A percentile compares a stretch with the other conserved stretches of the same genome.
Conservation (phyloP, 768 basidiomycete genomes). For the Pulveroboletus sp. region DNA sequence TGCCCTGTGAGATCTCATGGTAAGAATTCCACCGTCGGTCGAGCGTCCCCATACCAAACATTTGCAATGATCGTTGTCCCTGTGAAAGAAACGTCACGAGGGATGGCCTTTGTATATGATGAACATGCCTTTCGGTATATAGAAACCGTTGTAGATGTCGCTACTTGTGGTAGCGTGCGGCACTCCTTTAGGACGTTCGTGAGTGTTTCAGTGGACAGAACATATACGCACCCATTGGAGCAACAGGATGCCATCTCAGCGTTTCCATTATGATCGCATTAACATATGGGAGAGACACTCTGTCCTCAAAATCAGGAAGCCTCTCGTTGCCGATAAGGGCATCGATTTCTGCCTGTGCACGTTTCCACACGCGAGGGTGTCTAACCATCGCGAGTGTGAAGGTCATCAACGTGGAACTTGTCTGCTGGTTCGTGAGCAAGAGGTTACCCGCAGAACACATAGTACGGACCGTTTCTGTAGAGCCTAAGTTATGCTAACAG, state of each 20-base stretch:
- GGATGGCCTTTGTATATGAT: background rate
- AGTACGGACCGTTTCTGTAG: too few relatives aligned
- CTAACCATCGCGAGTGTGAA: background rate
- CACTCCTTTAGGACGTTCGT: background rate
- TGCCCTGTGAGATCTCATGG: background rate
- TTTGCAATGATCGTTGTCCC: background rate
- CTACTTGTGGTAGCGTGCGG: constrained; percentile 31
- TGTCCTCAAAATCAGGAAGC: constrained; percentile 2
- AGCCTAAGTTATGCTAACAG: too few relatives aligned
- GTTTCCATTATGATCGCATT: background rate
- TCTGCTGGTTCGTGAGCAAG: background rate
- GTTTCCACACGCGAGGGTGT: background rate
- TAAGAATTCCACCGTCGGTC: too few relatives aligned
- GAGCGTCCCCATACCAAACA: background rate
- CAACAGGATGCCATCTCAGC: background rate
- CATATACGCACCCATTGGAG: background rate
- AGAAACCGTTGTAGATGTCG: constrained; percentile 40
- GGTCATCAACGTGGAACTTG: background rate
- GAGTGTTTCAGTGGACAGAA: background rate
- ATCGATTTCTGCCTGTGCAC: constrained; percentile 1
- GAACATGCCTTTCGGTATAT: constrained; percentile 45
- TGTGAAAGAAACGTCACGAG: background rate
- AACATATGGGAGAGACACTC: background rate
- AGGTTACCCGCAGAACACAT: too few relatives aligned
- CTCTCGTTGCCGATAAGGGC: background rate